Conservation (phyloP, 2,329 filamentous ascomycete species). For the Ophiocordyceps australis region DNA sequence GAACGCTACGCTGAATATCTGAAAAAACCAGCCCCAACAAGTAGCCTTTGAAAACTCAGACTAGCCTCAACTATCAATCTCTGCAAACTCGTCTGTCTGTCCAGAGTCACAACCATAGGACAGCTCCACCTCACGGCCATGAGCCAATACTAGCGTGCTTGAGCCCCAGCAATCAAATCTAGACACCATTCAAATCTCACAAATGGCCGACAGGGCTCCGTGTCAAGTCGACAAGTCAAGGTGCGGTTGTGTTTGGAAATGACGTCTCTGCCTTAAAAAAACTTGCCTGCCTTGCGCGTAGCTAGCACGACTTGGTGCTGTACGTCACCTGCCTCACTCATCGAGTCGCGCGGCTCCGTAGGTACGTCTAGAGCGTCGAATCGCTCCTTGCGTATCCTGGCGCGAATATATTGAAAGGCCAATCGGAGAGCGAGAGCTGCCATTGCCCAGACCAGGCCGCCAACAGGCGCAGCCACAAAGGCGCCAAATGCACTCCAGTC, state of each 20-base stretch:
- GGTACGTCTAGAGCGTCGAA: conserved; percentile 52
- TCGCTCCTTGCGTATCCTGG: conserved; percentile 36
- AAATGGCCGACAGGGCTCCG: too few species aligned
- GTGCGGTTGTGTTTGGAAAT: neutral
- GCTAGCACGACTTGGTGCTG: conserved; percentile 12
- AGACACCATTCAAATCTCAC: too few species aligned
- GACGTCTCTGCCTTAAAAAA: neutral
- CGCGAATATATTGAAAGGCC: conserved; percentile 33
- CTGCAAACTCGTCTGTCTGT: too few species aligned
- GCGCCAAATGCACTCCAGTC: conserved; percentile 76
- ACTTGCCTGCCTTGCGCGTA: conserved; percentile 7
- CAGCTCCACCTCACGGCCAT: too few species aligned
- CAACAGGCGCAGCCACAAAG: conserved; percentile 63
- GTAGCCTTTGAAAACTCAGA: too few species aligned
- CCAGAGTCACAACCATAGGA: too few species aligned
- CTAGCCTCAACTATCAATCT: too few species aligned
- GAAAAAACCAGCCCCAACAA: too few species aligned
- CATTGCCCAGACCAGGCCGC: conserved; percentile 54
- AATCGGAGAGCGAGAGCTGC: conserved; percentile 43
- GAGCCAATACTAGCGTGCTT: too few species aligned
- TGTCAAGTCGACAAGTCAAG: too few species aligned
- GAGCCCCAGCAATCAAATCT: too few species aligned
- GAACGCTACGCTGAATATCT: too few species aligned
- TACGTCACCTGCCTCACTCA: conserved; percentile 4
- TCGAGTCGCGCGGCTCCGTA: conserved; percentile 8